Evolutionary conservation across 768 basidiomycete species (phyloP).

Genomic region (Candolleomyces eurysporus): DNA sequence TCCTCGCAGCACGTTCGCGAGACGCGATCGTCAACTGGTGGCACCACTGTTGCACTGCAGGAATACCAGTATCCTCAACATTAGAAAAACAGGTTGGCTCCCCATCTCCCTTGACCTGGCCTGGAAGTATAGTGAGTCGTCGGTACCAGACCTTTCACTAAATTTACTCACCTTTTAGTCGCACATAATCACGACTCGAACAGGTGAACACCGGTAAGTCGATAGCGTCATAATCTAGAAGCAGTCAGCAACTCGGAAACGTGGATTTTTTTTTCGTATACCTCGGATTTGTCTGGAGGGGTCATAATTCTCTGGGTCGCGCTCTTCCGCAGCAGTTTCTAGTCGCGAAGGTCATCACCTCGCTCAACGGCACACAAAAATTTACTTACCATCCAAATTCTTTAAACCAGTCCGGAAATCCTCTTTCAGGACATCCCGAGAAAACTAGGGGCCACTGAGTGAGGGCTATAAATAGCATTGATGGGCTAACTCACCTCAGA

Average conservation of each 20-base stretch:
- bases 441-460: slow-evolving; percentile 36
- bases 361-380: too few relatives aligned
- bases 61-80: slow-evolving; percentile 53
- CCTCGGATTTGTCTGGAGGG: slow-evolving; percentile 48
- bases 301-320: slow-evolving; percentile 57
- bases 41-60: slow-evolving; percentile 57
- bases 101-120: slow-evolving; percentile 61
- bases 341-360: not conserved
- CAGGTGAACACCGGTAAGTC: slow-evolving; percentile 63
- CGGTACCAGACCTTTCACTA: not conserved
- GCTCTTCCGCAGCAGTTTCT: slow-evolving; percentile 57
- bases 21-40: slow-evolving; percentile 52
- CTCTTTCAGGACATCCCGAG: slow-evolving; percentile 53
- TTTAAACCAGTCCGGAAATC: slow-evolving; percentile 60
- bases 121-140: slow-evolving; percentile 22
- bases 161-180: slow-evolving; percentile 42
- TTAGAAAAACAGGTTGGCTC: slow-evolving; percentile 54
- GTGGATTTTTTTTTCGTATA: slow-evolving; percentile 18
- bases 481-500: slow-evolving; percentile 40
- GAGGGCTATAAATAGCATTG: not conserved
- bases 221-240: slow-evolving; percentile 56
- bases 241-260: not conserved
- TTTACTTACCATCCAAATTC: slow-evolving; percentile 50
- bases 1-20: slow-evolving; percentile 43
- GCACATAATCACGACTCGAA: slow-evolving; percentile 60